Evolutionary conservation across 2,329 filamentous ascomycete genomes (phyloP), one percentile per base, ranked within the genome.

Genomic region (Fusarium neocosmosporiellum): DNA sequence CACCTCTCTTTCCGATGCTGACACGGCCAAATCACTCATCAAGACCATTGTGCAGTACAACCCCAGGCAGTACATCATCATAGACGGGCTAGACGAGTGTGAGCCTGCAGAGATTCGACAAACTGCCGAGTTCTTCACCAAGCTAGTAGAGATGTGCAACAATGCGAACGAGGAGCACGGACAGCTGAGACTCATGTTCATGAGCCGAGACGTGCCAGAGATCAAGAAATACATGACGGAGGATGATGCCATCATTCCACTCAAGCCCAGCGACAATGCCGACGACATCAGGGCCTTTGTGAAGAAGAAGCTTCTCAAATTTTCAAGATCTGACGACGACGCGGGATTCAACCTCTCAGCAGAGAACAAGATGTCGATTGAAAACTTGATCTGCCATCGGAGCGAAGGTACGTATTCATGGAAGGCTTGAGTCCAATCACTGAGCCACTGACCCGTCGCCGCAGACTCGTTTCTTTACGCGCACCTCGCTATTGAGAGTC

Each of bases 11-110:
- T 59, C 48, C 8, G 59, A 75, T 13, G 61, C 63, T 1, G 66
- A 66, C 1, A 68, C 71, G 0, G 78, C 81, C 22, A 67, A 78
- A 24, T 63, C 77, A 0, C 75, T 85, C 5, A 69, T 85, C 3
- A 73, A 79, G 1, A 61, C 78, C 1, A 79, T 80, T 22, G 77
- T 79, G 14, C 74, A 82, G 3, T 71, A 69, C 31, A 75, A 65
- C 37, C 34, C 65, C 11, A 75, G 73, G 2, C 72, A 81, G 11
- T 84, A 82, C 69, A 78, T 86, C 36, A 68, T 86, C 8, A 75
- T 86, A n/a, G 85, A 86, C 67, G 84, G 85, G 0, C 67, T 86
- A 16, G 84, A 86, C 57, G 84, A 86, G 65, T 84, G 82, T 59
- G 66, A 78, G 1, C n/a, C 57, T 5, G 31, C 59, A 0, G 79